Evolutionary conservation across 192 early-diverging fungal genomes (phyloP).

Genomic region (Umbelopsis sp.): DNA sequence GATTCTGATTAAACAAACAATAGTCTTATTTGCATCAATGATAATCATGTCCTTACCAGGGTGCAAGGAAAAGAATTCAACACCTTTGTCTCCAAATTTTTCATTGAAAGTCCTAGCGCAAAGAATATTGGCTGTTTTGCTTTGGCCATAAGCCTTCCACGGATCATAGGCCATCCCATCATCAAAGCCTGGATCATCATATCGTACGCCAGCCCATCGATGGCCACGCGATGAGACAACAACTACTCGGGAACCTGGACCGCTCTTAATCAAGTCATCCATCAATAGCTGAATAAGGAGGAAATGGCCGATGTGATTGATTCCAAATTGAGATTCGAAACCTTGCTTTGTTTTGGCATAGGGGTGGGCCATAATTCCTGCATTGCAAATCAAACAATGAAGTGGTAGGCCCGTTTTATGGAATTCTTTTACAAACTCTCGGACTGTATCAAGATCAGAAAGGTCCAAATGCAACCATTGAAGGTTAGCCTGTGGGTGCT

Average conservation of each 20-base stretch:
- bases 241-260: constrained; percentile 35
- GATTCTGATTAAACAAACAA: background rate
- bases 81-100: background rate
- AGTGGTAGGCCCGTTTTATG: constrained; percentile 26
- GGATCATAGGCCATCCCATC: constrained; percentile 7
- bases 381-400: constrained; percentile 54
- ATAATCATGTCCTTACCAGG: background rate
- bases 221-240: constrained; percentile 42
- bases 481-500: constrained; percentile 18
- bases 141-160: constrained; percentile 28
- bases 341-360: constrained; percentile 56
- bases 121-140: constrained; percentile 58
- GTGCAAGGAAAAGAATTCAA: constrained; percentile 21
- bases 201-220: background rate
- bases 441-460: constrained; percentile 47
- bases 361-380: constrained; percentile 50
- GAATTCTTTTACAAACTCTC: constrained; percentile 39
- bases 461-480: constrained; percentile 50
- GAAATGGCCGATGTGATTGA: constrained; percentile 59
- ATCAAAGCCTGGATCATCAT: constrained; percentile 13
- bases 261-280: constrained; percentile 25
- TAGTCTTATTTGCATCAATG: background rate
- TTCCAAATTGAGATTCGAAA: constrained; percentile 59
- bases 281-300: constrained; percentile 48
- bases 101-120: constrained; percentile 35